Base-by-base conservation (phyloP, 2,329 filamentous ascomycete species). In the Talaromyces sp. region DNA sequence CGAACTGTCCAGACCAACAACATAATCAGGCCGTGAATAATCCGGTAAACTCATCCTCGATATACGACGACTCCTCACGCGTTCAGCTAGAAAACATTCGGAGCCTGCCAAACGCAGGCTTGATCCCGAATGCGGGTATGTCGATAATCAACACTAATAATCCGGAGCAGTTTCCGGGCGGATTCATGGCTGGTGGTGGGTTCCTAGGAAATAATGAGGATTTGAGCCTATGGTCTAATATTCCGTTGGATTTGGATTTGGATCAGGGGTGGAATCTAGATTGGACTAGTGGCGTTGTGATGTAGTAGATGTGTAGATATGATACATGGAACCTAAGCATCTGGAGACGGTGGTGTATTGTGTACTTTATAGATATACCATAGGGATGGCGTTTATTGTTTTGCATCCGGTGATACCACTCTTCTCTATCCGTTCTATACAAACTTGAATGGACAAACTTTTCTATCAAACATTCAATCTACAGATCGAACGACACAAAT, bases 211-310 rank as follows among this genome's bases (percentile, higher is more conserved):
- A 70, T 59, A 70, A 71, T 35, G 65, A 69, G 31, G 65, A 67
- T 14, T 65, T 70, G 40, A 69, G 68, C 5, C 66, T 69, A 33
- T 72, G 71, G 67, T 66, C 69, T 7, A 69, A 68, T 58, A 64
- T 68, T 11, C 67, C 66, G 59, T 56, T 73, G 39, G 72, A 75
- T 60, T 63, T 76, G 12, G 73, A 75, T 58, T 67, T 78, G 31
- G 76, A 77, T 62, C 73, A 77, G 60, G 76, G 76, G 21, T 78
- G 75, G 76, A 70, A 73, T 62, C 58, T 74, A 60, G 73, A 77
- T 63, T 77, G 76, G 76, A 28, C 28, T 23, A 54, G 31, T 54
- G 50, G n/a, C n/a, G 50, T 11, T 21, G 31, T 8, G 23, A 54
- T 54, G 16, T 31, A 54, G 14, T 54, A 50, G 6, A 35, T 52